phyloP scores from a whole-genome alignment of 2,329 filamentous ascomycete genomes.

The Xylariaceae sp. region DNA sequence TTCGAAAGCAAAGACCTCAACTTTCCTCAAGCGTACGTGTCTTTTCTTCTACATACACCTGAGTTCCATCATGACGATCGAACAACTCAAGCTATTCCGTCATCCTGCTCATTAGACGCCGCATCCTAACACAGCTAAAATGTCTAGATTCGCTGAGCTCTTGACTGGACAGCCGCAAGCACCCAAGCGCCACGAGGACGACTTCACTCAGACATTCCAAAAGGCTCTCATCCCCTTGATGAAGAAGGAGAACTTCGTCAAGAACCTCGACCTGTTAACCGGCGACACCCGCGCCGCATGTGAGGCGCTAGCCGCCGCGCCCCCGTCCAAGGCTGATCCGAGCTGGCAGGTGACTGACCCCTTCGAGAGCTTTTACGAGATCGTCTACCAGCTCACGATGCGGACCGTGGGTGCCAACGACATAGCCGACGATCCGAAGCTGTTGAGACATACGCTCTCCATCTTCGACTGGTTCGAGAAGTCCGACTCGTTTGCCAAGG shows the following conservation, averaged over 20 bases:
- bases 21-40: slow-evolving; percentile 51
- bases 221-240: slow-evolving; percentile 45
- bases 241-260: slow-evolving; percentile 47
- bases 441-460: slow-evolving; percentile 51
- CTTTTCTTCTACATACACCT: neutral
- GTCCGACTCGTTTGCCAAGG: slow-evolving; percentile 49
- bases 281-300: slow-evolving; percentile 49
- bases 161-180: slow-evolving; percentile 31
- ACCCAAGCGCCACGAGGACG: slow-evolving; percentile 22
- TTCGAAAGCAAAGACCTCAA: slow-evolving; percentile 54
- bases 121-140: neutral
- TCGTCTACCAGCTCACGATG: slow-evolving; percentile 65
- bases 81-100: neutral
- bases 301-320: slow-evolving; percentile 44
- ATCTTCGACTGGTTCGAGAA: slow-evolving; percentile 56
- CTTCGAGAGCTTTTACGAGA: slow-evolving; percentile 59
- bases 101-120: no score
- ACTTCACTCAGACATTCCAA: slow-evolving; percentile 40
- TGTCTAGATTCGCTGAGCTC: slow-evolving; percentile 35
- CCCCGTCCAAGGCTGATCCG: slow-evolving; percentile 21
- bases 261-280: slow-evolving; percentile 50
- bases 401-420: slow-evolving; percentile 60
- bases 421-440: slow-evolving; percentile 54
- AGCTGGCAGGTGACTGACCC: slow-evolving; percentile 53
- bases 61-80: neutral